These are phyloP conservation scores for Erysiphe pulchra DNA, from an alignment of 2,329 filamentous ascomycete species.

Conservation along the genomic window DNA sequence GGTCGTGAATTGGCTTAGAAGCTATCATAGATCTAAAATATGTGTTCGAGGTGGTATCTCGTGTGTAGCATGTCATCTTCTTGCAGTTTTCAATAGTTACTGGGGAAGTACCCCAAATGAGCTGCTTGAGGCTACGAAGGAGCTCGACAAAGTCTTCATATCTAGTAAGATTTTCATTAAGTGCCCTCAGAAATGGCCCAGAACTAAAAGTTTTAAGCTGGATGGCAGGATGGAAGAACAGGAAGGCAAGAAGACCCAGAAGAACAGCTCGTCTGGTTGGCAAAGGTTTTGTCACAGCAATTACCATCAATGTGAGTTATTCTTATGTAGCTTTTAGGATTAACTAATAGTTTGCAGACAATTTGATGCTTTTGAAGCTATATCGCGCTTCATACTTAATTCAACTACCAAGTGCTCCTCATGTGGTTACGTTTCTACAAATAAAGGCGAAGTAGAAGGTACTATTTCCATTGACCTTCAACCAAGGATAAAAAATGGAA, in stretches of 20 bases:
- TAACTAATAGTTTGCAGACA: neutral
- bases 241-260: slow-evolving; percentile 12
- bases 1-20: slow-evolving; percentile 10
- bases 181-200: slow-evolving; percentile 1
- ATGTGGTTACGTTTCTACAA: slow-evolving; percentile 8
- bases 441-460: slow-evolving; percentile 6
- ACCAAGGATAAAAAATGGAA: slow-evolving; percentile 4
- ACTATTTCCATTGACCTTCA: slow-evolving; percentile 9
- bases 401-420: slow-evolving; percentile 1
- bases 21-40: neutral
- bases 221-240: neutral
- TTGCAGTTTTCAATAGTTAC: slow-evolving; percentile 3
- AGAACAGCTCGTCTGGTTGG: slow-evolving; percentile 11
- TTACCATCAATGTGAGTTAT: slow-evolving; percentile 8
- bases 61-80: slow-evolving; percentile 4
- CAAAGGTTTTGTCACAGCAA: slow-evolving; percentile 8
- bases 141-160: slow-evolving; percentile 4
- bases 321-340: neutral
- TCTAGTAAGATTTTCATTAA: neutral
- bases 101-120: slow-evolving; percentile 3
- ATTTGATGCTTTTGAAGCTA: slow-evolving; percentile 2
- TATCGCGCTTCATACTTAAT: slow-evolving; percentile 2
- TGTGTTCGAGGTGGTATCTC: neutral
- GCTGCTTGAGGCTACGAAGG: slow-evolving; percentile 1
- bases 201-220: neutral